Evolutionary conservation across 768 basidiomycete species (phyloP), one percentile per base, ranked within the genome.

Genomic region (Kwoniella mangroviensis): DNA sequence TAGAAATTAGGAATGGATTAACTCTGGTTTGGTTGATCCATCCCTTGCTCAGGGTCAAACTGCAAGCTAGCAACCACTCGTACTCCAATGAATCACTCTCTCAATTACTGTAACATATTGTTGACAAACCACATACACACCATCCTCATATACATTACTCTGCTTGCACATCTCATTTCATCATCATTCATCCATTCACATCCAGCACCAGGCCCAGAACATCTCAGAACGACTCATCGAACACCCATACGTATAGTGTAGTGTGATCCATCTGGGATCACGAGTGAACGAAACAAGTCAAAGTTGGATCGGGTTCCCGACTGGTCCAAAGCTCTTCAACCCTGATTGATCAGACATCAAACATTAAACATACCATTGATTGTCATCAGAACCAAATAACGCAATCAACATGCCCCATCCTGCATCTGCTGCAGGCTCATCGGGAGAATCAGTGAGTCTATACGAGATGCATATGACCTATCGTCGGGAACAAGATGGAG

Each of bases 381-480:
- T 53, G n/a, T 22, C 42, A 66, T 17, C 56, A 66, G 43, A 21
- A 43, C 9, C 64, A 42, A 34, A 22, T 12, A 28, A 28, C 63
- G 13, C 21, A n/a, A n/a, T 21, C 28, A 67, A 22, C 17, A 68
- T 68, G 67, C 15, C 67, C 26, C 59, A 43, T 56, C 51, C 49
- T 43, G 59, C 67, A 21, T 60, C 67, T 22, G 59, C 67, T 21
- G 67, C 43, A 55, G 67, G 67, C 40, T 61, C 58, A 6, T 68
- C 67, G 19, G 65, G 65, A 55, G 55, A 55, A 12, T 66, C 56
- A 26, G 65, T 66, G 56, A 66, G 65, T 66, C n/a, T 17, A 52
- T n/a, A 12, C 24, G 24, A 6, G 15, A n/a, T 34, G 9, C 56
- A 57, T 57, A 28, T 22, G 54, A 19, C 2, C 4, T 12, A 28